phyloP scores from a whole-genome alignment of 495 filamentous ascomycete species.

The Neurospora cerealis region DNA sequence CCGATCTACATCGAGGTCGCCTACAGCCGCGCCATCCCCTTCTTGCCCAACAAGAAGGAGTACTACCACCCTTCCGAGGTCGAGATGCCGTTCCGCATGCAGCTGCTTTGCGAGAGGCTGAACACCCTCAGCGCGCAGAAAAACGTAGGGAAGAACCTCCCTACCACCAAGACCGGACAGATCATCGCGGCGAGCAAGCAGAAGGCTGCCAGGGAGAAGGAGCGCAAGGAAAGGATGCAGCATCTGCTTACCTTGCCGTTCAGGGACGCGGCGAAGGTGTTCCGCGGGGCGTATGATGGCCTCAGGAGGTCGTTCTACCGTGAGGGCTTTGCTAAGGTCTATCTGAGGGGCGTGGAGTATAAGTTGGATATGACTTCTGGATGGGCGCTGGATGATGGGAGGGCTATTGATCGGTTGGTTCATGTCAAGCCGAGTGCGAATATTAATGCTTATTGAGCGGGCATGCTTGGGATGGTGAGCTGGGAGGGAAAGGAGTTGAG shows the following conservation, averaged over 20 bases:
- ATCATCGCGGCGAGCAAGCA: conserved; percentile 8
- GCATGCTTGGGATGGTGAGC: conserved; percentile 44
- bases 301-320: conserved; percentile 32
- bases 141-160: conserved; percentile 12
- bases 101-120: conserved; percentile 10
- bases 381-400: conserved; percentile 41
- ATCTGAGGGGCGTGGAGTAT: conserved; percentile 26
- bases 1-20: conserved; percentile 29
- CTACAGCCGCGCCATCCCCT: conserved; percentile 25
- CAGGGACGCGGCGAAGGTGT: conserved; percentile 25
- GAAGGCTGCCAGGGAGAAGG: conserved; percentile 20
- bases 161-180: background rate
- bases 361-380: conserved; percentile 41
- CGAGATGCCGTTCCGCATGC: conserved; percentile 27
- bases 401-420: conserved; percentile 40
- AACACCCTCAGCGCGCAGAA: background rate
- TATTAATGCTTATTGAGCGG: conserved; percentile 30
- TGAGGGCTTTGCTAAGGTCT: conserved; percentile 37
- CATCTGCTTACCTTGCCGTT: conserved; percentile 43
- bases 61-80: conserved; percentile 25
- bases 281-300: conserved; percentile 19
- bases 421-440: conserved; percentile 32
- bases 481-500: conserved; percentile 30
- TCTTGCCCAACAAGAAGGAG: conserved; percentile 23
- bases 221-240: conserved; percentile 32